These are phyloP conservation scores for Parietichytrium sp. DNA, from an alignment of 108 stramenopile species.

Conservation along the genomic window DNA sequence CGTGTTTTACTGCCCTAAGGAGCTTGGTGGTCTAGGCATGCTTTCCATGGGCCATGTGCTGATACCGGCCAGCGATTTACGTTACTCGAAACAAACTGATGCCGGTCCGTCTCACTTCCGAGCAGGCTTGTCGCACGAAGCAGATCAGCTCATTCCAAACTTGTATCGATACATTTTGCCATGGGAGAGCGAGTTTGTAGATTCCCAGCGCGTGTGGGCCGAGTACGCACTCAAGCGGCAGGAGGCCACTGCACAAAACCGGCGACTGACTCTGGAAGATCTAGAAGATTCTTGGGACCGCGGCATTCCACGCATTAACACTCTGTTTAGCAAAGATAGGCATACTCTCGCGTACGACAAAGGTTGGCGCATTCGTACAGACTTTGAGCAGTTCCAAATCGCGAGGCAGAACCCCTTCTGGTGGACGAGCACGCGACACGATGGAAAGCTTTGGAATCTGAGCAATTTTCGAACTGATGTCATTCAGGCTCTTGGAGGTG, in stretches of 20 bases:
- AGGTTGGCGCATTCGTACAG: constrained; percentile 96
- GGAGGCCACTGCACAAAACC: constrained; percentile 96
- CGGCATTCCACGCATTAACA: constrained; percentile 98
- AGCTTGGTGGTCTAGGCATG: constrained; percentile 98
- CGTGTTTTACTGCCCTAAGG: constrained; percentile 81
- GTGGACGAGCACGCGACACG: constrained; percentile 98
- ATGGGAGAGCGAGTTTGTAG: constrained; percentile 98
- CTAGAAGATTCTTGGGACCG: constrained; percentile 99
- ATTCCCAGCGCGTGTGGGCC: constrained; percentile 98
- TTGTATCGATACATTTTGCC: constrained; percentile 96
- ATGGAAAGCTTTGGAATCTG: constrained; percentile 99
- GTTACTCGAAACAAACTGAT: constrained; percentile 98
- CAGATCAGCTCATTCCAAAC: constrained; percentile 97
- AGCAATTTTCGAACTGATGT: constrained; percentile 99
- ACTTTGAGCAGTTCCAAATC: constrained; percentile 96
- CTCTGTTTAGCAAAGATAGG: constrained; percentile 86
- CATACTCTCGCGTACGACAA: constrained; percentile 93
- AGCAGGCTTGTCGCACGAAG: constrained; percentile 93
- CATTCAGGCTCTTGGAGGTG: constrained; percentile 98
- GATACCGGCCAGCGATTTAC: constrained; percentile 95
- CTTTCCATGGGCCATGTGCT: constrained; percentile 97
- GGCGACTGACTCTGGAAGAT: constrained; percentile 95
- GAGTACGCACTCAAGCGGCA: constrained; percentile 99
- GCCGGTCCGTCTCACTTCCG: constrained; percentile 97
- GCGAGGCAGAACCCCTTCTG: constrained; percentile 92